These are phyloP conservation scores for Hypsizygus marmoreus DNA, from an alignment of 768 basidiomycete genomes.

Conservation along the genomic window DNA sequence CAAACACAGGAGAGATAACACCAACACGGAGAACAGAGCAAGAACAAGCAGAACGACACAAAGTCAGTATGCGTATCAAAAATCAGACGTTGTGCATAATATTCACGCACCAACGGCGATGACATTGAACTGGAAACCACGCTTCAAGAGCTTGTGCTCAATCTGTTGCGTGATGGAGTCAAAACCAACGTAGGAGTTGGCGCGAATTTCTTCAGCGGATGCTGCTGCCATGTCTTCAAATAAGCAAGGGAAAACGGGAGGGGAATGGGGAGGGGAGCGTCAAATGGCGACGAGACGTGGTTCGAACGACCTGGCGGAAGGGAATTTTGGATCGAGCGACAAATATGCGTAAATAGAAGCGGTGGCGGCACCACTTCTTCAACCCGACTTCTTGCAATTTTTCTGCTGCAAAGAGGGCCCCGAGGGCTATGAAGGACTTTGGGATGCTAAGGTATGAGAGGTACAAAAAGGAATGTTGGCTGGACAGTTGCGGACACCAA, in stretches of 20 bases:
- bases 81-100: neutral
- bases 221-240: slow-evolving; percentile 35
- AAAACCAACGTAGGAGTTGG: slow-evolving; percentile 94
- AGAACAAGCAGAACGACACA: neutral
- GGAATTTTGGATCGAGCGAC: slow-evolving; percentile 17
- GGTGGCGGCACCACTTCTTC: slow-evolving; percentile 12
- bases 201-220: slow-evolving; percentile 87
- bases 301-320: slow-evolving; percentile 11
- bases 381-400: too few relatives aligned
- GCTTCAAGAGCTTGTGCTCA: slow-evolving; percentile 98
- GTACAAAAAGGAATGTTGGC: neutral
- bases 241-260: neutral
- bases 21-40: neutral
- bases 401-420: neutral
- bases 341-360: slow-evolving; percentile 18
- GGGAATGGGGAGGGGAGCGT: neutral
- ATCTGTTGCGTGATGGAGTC: slow-evolving; percentile 97
- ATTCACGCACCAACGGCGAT: slow-evolving; percentile 85
- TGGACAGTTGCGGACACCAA: too few relatives aligned
- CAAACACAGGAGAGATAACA: neutral
- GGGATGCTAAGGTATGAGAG: neutral
- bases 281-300: slow-evolving; percentile 14
- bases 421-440: neutral
- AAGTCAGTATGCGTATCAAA: slow-evolving; percentile 6
- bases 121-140: slow-evolving; percentile 99